Evolutionary conservation across 164 flowering plant genomes (phyloP).

Genomic region (Annona squamosa): DNA sequence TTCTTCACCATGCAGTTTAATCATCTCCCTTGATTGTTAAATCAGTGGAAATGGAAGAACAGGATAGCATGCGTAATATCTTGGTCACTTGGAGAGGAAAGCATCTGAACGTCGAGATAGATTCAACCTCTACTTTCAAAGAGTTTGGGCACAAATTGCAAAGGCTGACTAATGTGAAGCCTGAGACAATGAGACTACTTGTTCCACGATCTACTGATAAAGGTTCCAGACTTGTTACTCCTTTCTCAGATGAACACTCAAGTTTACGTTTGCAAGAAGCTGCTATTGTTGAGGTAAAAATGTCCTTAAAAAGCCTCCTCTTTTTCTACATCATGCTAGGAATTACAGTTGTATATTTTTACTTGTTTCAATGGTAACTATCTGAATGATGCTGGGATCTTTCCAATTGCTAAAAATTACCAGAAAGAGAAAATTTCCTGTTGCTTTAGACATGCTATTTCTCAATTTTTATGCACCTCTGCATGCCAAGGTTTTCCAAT

Average conservation of each 20-base stretch:
- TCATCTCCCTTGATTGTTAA: background rate
- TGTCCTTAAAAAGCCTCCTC: too few species aligned
- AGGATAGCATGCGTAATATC: conserved; percentile 14
- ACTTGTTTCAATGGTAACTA: background rate
- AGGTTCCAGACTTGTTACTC: conserved; percentile 56
- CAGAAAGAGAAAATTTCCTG: too few species aligned
- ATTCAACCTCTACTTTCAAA: conserved; percentile 39
- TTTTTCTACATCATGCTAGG: too few species aligned
- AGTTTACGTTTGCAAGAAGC: conserved; percentile 45
- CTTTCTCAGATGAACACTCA: conserved; percentile 78
- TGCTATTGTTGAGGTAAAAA: conserved; percentile 50
- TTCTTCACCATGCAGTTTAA: background rate
- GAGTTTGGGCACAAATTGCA: conserved; percentile 68
- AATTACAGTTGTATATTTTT: too few species aligned
- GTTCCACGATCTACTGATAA: conserved; percentile 43
- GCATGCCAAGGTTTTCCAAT: too few species aligned
- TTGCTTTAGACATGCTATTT: too few species aligned
- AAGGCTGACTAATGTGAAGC: conserved; percentile 55
- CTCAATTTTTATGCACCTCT: too few species aligned
- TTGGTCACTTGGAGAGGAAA: conserved; percentile 64
- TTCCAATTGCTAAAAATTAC: too few species aligned
- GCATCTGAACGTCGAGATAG: conserved; percentile 41
- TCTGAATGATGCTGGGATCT: too few species aligned
- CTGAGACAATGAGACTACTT: conserved; percentile 74
- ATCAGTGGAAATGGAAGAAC: conserved; percentile 25